Evolutionary conservation across 495 filamentous ascomycete genomes (phyloP), one percentile per base, ranked within the genome.

Genomic region (Aspergillus bertholletiae): DNA sequence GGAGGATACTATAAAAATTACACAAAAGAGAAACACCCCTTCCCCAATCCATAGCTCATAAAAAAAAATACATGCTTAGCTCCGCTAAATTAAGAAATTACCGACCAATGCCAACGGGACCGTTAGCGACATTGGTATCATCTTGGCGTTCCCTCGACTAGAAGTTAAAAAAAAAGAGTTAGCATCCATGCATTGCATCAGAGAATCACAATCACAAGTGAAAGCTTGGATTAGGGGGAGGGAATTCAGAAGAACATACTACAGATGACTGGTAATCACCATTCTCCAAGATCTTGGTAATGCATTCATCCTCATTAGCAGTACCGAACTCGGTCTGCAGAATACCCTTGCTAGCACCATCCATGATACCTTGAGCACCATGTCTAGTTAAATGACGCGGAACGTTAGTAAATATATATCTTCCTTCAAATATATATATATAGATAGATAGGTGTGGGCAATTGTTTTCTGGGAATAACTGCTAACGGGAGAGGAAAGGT

Each of bases 251-350:
- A 59, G 23, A 27, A 74, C 85, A 57, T 78, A 94, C 90, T 74
- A 80, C 72, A 35, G 74, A 69, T 56, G 84, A 75, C 74, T 95
- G 89, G 35, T 85, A 61, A 18, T 74, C 78, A 7, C 94, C 94
- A 60, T 79, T 78, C 72, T 91, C 82, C 28, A 98, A 74, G 55
- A 98, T 96, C 76, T 84, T 74, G 65, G 75, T 79, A 59, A 97
- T 82, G 41, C 84, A 84, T 2, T 89, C 88, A 0, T 96, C 92
- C 13, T 90, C 85, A 43, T 85, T 76, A 43, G 70, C 57, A 9
- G 88, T 92, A 43, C 90, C 91, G 59, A 98, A 98, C 75, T 98
- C 92, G 60, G 84, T 87, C 61, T 93, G 86, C 3, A 98, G 80
- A 22, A 70, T 72, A 15, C 72, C 63, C 37, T 94, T 89, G 60